Evolutionary conservation across 139 green algal species (phyloP), one percentile per base, ranked within the genome.

Genomic region (Chlamydomonas applanata): DNA sequence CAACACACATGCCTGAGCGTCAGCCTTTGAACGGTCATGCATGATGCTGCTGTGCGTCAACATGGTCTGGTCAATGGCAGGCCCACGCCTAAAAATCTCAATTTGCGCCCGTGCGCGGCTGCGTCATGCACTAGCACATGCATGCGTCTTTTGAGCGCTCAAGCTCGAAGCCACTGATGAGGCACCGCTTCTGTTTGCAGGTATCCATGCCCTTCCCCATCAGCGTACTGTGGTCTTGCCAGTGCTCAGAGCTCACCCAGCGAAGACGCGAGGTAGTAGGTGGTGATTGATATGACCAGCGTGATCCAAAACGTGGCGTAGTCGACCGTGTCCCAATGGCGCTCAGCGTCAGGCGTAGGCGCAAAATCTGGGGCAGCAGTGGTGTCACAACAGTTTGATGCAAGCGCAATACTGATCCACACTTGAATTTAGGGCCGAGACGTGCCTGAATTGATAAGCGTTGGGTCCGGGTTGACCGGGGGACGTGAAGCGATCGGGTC

Each of bases 221-320:
- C n/a, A n/a, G n/a, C n/a, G n/a, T n/a, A n/a, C n/a, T n/a, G n/a
- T n/a, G n/a, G n/a, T n/a, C n/a, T n/a, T n/a, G n/a, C n/a, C n/a
- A n/a, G n/a, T n/a, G n/a, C n/a, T n/a, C n/a, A n/a, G n/a, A 93
- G 45, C 63, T 92, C 87, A 16, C 92, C 82, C 22, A 95, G 69
- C 46, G 32, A 80, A 0, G 75, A 80, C 9, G 86, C 87, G 45
- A 95, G 79, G 65, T 86, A 87, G 72, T 89, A 93, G 0, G 86
- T 90, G 30, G 90, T 90, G 66, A 91, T 84, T 76, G 61, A 82
- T n/a, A 93, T 87, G 46, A 93, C 86, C 3, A 95, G 82, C 2
- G 89, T 89, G 24, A 95, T 84, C 90, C 90, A 95, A 16, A 95
- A 85, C 1, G 80, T 72, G 14, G 89, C 85, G 34, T 86, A 77